Evolutionary conservation across 106 monocot species (phyloP), one percentile per base, ranked within the genome.

Genomic region (Acorus gramineus): DNA sequence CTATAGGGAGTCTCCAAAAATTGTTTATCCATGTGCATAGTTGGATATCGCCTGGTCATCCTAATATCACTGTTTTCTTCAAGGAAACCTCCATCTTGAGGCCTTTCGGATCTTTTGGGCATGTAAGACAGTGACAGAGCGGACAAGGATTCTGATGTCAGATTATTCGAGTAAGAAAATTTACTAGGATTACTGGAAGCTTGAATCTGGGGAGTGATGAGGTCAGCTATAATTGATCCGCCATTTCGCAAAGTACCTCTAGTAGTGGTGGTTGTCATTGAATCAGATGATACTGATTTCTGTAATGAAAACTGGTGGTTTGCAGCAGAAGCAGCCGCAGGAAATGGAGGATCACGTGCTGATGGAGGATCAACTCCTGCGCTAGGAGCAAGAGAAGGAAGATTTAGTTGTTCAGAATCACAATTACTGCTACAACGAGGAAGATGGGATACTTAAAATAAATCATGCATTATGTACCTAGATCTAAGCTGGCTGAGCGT

Each of bases 301-400:
- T 71, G 73, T 45, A 76, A 63, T 59, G 72, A 63, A n/a, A 72
- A 28, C 28, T 28, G 71, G 73, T 71, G 73, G 68, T 80, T 81
- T 67, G 87, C 77, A 63, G 75, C 74, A 74, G 86, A 73, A 58
- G 78, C 73, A 63, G 79, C 79, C 50, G 80, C 56, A 60, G 83
- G 89, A 71, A 83, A 80, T 55, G 81, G 85, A 59, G 92, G 88
- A 71, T 98, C 98, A 64, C 85, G 86, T 71, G 92, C 66, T 52
- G 88, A 85, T 66, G 91, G 91, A 75, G 85, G 67, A 70, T 99
- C 92, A 81, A 81, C 84, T 77, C 88, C 98, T 99, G 92, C 81
- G 84, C 79, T 91, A 90, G 85, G 81, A 84, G 64, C 52, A 79
- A 81, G 67, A 62, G 6, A 63, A 14, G 49, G 70, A 72, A 74